These are phyloP conservation scores for Kockiozyma suomiensis DNA, from an alignment of 805 yeast species.

Conservation along the genomic window DNA sequence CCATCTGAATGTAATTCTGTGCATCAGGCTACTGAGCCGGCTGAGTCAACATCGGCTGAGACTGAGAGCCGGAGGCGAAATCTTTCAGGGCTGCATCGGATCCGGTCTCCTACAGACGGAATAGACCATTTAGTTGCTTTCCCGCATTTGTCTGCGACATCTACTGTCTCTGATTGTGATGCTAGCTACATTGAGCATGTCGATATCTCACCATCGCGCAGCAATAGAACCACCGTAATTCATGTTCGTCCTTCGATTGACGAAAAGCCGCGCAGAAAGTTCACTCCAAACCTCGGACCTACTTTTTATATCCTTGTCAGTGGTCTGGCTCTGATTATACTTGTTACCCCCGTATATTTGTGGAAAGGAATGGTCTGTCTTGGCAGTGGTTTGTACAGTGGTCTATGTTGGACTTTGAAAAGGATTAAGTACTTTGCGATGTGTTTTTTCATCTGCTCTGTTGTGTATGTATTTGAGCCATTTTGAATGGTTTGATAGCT, in stretches of 20 bases:
- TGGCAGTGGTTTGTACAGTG: neutral
- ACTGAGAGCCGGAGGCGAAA: neutral
- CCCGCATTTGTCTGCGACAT: neutral
- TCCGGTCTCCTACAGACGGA: neutral
- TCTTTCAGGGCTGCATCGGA: neutral
- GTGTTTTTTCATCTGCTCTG: conserved; percentile 11
- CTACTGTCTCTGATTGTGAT: neutral
- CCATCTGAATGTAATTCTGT: no score
- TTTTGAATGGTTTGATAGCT: neutral
- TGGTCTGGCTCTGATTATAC: neutral
- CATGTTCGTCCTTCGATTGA: neutral
- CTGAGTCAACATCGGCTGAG: no score
- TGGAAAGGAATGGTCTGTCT: neutral
- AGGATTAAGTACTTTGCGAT: neutral
- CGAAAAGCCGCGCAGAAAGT: neutral
- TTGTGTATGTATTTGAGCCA: conserved; percentile 6
- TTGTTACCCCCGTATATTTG: neutral
- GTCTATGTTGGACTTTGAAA: neutral
- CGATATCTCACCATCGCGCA: neutral
- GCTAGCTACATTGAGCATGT: neutral
- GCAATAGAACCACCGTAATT: neutral
- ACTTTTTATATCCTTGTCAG: conserved; percentile 3
- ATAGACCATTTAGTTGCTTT: neutral
- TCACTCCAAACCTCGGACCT: neutral
- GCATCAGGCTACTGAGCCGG: no score